Conservation (phyloP, 2,329 filamentous ascomycete species). For the Zymoseptoria brevis region DNA sequence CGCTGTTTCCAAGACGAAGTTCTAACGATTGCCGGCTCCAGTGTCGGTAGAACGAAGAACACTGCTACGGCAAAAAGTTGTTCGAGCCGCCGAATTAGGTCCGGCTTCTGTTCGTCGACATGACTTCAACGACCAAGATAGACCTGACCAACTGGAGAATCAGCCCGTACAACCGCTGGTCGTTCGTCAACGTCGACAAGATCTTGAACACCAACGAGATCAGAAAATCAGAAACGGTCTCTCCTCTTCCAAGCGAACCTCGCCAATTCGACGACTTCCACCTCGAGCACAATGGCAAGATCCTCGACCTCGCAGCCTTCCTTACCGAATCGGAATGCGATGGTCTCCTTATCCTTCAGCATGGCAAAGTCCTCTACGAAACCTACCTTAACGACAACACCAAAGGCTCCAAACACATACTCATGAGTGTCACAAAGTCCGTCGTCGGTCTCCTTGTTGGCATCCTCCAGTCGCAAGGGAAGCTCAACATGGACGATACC, state of each 20-base stretch:
- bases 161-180: slow-evolving; percentile 15
- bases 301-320: slow-evolving; percentile 9
- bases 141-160: slow-evolving; percentile 18
- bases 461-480: slow-evolving; percentile 14
- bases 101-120: neutral
- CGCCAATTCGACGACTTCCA: slow-evolving; percentile 10
- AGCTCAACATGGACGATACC: slow-evolving; percentile 10
- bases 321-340: slow-evolving; percentile 14
- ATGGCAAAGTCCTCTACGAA: slow-evolving; percentile 17
- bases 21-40: no score
- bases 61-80: no score
- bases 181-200: slow-evolving; percentile 19
- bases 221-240: slow-evolving; percentile 3
- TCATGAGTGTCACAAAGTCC: slow-evolving; percentile 23
- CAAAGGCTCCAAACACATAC: slow-evolving; percentile 15
- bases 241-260: neutral
- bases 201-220: slow-evolving; percentile 13
- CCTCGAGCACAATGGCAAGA: slow-evolving; percentile 5
- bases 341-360: slow-evolving; percentile 18
- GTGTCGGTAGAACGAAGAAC: no score
- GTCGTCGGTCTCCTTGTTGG: slow-evolving; percentile 16
- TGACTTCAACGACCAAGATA: neutral
- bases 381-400: slow-evolving; percentile 16
- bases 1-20: no score
- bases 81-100: no score